Percentiles rank a stretch among this genome's conserved stretches.
phyloP scores from a whole-genome alignment of 805 yeast genomes.

The Saccharomycopsis fibuligera region DNA sequence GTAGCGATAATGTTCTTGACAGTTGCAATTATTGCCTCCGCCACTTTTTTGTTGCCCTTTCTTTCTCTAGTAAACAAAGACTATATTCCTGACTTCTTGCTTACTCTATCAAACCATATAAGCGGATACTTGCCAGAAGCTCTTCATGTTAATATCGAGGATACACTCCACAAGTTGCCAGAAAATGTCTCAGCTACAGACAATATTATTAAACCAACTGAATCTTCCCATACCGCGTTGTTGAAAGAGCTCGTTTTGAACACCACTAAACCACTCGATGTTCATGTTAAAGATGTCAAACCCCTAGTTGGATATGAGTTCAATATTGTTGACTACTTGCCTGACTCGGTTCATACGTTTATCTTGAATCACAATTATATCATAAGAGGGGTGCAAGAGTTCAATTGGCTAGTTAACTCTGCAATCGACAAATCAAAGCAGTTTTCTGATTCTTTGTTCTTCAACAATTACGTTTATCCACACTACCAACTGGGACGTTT shows the following conservation, averaged over 20 bases:
- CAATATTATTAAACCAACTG: background rate
- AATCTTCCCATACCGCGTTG: background rate
- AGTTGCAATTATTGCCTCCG: constrained; percentile 13
- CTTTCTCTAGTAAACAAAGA: constrained; percentile 15
- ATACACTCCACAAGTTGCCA: background rate
- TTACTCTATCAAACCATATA: constrained; percentile 11
- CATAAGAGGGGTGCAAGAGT: background rate
- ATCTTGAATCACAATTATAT: background rate
- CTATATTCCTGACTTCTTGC: constrained; percentile 12
- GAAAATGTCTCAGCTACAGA: background rate
- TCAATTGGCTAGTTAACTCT: background rate
- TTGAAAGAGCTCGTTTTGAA: background rate
- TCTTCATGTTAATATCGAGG: background rate
- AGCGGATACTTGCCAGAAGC: constrained; percentile 11
- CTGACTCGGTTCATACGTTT: background rate
- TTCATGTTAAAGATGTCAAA: background rate
- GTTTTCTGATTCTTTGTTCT: constrained; percentile 1
- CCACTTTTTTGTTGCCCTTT: constrained; percentile 20
- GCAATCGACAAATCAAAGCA: background rate
- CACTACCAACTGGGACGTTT: background rate
- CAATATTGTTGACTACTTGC: constrained; percentile 1
- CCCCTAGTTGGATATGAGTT: background rate
- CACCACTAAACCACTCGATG: background rate
- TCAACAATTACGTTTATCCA: constrained; percentile 3
- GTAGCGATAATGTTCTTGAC: constrained; percentile 19